These are phyloP conservation scores for Solanum paucissectum DNA, from an alignment of 257 asterid species.

Conservation along the genomic window DNA sequence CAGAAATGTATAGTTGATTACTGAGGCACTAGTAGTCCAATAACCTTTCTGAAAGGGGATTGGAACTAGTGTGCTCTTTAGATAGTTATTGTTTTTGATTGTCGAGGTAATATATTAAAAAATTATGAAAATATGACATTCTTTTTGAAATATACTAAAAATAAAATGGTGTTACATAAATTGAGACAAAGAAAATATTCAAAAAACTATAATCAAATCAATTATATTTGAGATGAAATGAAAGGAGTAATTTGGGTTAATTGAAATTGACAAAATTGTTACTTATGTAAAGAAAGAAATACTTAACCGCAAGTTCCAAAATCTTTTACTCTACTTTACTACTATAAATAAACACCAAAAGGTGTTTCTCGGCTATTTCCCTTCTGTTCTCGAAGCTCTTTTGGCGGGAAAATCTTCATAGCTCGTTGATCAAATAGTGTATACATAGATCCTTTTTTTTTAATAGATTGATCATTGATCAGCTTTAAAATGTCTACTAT, in stretches of 20 bases:
- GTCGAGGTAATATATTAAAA: too few species aligned
- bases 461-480: neutral
- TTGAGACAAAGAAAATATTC: neutral
- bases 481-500: constrained; percentile 39
- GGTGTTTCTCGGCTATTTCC: neutral
- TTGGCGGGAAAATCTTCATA: neutral
- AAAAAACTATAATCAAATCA: neutral
- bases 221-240: neutral
- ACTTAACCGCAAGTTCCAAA: neutral
- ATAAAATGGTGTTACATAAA: neutral
- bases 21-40: too few species aligned
- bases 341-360: neutral
- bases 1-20: too few species aligned
- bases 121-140: neutral
- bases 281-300: neutral
- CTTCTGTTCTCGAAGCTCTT: neutral
- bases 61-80: too few species aligned
- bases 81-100: too few species aligned
- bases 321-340: neutral
- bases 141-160: neutral
- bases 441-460: neutral
- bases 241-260: neutral
- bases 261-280: neutral
- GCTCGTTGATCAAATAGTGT: neutral
- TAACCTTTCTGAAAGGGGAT: too few species aligned